A percentile compares a stretch with the other conserved stretches of the same genome.
Conservation (phyloP, 2,329 filamentous ascomycete genomes). For the Stemphylium lycopersici region DNA sequence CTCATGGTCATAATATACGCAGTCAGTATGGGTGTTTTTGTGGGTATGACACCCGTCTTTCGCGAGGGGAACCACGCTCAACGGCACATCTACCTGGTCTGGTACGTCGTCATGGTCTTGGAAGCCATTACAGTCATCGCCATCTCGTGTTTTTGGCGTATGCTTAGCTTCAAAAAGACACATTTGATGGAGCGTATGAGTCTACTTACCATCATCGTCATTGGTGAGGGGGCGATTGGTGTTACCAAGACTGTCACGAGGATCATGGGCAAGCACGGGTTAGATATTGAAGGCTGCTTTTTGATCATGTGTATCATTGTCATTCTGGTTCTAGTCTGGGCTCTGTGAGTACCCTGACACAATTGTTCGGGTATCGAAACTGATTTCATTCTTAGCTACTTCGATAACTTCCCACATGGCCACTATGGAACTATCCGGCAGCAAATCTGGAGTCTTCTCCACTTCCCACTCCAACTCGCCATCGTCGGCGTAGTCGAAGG, state of each 20-base stretch:
- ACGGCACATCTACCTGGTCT: conserved; percentile 40
- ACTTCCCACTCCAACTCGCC: conserved; percentile 68
- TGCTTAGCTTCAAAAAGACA: conserved; percentile 66
- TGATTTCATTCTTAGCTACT: conserved; percentile 51
- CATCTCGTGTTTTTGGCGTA: conserved; percentile 61
- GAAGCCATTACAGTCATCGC: conserved; percentile 61
- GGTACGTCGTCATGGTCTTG: conserved; percentile 54
- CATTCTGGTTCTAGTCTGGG: conserved; percentile 63
- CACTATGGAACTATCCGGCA: conserved; percentile 62
- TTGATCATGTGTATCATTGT: conserved; percentile 47
- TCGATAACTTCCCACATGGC: conserved; percentile 60
- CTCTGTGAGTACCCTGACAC: conserved; percentile 46
- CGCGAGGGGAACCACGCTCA: conserved; percentile 15
- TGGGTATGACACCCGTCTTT: conserved; percentile 45
- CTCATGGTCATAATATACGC: conserved; percentile 41
- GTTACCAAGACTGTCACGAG: conserved; percentile 60
- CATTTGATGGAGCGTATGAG: conserved; percentile 69
- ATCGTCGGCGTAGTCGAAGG: conserved; percentile 70
- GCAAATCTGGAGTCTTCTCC: conserved; percentile 63
- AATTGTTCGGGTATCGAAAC: not conserved
- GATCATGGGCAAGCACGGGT: conserved; percentile 46
- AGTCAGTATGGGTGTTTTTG: conserved; percentile 36
- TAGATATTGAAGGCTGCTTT: conserved; percentile 44
- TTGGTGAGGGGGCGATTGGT: conserved; percentile 70
- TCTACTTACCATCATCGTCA: conserved; percentile 68